Conservation (phyloP, 2,329 filamentous ascomycete species). For the Catunica adiposa region DNA sequence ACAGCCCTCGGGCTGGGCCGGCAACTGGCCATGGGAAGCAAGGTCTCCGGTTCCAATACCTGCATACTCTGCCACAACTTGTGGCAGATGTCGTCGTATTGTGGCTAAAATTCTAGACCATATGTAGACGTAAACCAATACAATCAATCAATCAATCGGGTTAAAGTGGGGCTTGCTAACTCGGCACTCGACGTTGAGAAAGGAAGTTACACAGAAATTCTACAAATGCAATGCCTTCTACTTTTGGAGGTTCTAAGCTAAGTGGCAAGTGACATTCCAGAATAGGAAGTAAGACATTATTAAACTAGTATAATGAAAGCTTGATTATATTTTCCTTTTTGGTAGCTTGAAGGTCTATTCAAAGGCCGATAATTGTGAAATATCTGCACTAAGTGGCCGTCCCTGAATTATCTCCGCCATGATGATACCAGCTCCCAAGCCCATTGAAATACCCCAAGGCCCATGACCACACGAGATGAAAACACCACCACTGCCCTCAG, state of each 20-base stretch:
- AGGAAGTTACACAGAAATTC: not conserved
- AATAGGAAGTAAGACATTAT: not conserved
- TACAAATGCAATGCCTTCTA: too few species aligned
- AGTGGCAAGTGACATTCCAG: too few species aligned
- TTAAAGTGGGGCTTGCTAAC: not conserved
- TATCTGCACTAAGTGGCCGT: slow-evolving; percentile 2
- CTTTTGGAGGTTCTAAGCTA: too few species aligned
- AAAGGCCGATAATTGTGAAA: not conserved
- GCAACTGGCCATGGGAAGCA: too few species aligned
- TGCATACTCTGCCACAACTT: too few species aligned
- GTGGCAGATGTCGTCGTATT: too few species aligned
- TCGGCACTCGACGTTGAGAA: not conserved
- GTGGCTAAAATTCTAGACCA: too few species aligned
- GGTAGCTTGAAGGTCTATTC: not conserved
- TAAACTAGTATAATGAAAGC: not conserved
- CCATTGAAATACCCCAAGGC: slow-evolving; percentile 49
- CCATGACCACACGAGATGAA: slow-evolving; percentile 59
- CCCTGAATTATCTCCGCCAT: slow-evolving; percentile 3
- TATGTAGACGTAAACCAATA: too few species aligned
- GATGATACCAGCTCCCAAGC: slow-evolving; percentile 1
- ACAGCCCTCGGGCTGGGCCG: not conserved
- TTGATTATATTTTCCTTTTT: too few species aligned
- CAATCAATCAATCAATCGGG: too few species aligned
- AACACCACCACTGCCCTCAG: slow-evolving; percentile 38
- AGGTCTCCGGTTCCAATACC: too few species aligned